These are phyloP conservation scores for Fusarium sp. DNA, from an alignment of 2,329 filamentous ascomycete species.

Conservation along the genomic window DNA sequence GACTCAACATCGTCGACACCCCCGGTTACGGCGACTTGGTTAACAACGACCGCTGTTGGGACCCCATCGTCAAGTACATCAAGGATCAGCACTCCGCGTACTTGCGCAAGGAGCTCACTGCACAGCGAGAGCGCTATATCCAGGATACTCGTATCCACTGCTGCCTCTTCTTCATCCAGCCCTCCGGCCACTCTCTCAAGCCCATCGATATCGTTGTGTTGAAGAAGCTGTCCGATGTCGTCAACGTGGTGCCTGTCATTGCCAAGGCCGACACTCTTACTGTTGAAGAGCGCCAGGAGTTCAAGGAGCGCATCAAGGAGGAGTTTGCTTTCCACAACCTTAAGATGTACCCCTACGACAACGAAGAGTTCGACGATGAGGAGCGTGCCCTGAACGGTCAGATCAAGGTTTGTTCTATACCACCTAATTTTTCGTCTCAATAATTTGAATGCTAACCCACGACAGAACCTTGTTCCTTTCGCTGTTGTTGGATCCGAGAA, in stretches of 20 bases:
- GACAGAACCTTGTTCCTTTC: slow-evolving; percentile 92
- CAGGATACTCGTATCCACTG: slow-evolving; percentile 99
- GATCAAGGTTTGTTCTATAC: slow-evolving; percentile 82
- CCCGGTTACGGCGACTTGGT: slow-evolving; percentile 98
- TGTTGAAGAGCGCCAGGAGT: slow-evolving; percentile 92
- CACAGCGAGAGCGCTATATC: slow-evolving; percentile 98
- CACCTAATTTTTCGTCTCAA: background rate
- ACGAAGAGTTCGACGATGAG: slow-evolving; percentile 98
- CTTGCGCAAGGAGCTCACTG: slow-evolving; percentile 98
- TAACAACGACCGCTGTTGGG: slow-evolving; percentile 99
- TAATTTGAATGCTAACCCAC: slow-evolving; percentile 53
- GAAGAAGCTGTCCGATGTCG: slow-evolving; percentile 99
- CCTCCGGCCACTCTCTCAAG: slow-evolving; percentile 97
- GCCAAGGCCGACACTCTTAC: slow-evolving; percentile 98
- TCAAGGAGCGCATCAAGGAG: slow-evolving; percentile 99
- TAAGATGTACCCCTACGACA: slow-evolving; percentile 99
- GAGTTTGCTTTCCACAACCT: slow-evolving; percentile 99
- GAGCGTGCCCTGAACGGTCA: slow-evolving; percentile 93
- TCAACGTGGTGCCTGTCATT: slow-evolving; percentile 99
- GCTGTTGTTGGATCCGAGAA: slow-evolving; percentile 98
- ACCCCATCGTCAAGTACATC: slow-evolving; percentile 99
- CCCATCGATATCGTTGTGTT: slow-evolving; percentile 99
- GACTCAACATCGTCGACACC: slow-evolving; percentile 99
- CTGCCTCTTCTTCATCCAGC: slow-evolving; percentile 99
- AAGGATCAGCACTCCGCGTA: slow-evolving; percentile 99